Evolutionary conservation across 371 early-diverging fungal genomes (phyloP).

Genomic region (Apophysomyces trapeziformis): DNA sequence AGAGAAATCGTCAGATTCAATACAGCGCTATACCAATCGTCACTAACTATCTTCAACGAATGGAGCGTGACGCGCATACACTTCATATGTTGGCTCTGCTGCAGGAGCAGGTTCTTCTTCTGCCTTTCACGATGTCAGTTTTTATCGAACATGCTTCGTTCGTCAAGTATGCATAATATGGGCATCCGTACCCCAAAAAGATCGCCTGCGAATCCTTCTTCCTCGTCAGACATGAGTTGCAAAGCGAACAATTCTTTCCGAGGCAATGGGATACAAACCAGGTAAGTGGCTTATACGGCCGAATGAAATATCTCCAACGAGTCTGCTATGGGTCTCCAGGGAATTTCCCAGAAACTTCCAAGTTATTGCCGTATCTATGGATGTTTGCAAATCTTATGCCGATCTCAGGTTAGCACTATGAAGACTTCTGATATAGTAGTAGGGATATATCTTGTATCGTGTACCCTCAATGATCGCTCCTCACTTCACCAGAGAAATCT

Average conservation of each 20-base stretch:
- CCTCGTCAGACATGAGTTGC: constrained; percentile 36
- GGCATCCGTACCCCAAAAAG: constrained; percentile 45
- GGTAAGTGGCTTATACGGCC: too few species aligned
- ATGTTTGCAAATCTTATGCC: too few species aligned
- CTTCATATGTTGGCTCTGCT: constrained; percentile 57
- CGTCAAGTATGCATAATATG: not conserved
- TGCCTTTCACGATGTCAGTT: constrained; percentile 18
- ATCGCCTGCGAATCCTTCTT: constrained; percentile 49
- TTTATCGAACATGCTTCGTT: not conserved
- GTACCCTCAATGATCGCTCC: too few species aligned
- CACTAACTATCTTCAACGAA: constrained; percentile 25
- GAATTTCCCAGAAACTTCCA: too few species aligned
- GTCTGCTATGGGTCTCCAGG: too few species aligned
- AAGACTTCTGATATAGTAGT: too few species aligned
- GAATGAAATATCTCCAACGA: too few species aligned
- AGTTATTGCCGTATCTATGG: too few species aligned
- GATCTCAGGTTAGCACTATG: too few species aligned
- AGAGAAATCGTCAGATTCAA: not conserved
- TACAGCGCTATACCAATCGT: not conserved
- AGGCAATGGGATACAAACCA: too few species aligned
- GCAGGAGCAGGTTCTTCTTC: constrained; percentile 46
- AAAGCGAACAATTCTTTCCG: not conserved
- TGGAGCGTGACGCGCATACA: constrained; percentile 44
- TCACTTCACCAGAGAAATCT: too few species aligned
- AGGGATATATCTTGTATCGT: too few species aligned